A percentile compares a stretch with the other conserved stretches of the same genome.
These are phyloP conservation scores for Evernia prunastri DNA, from an alignment of 495 filamentous ascomycete genomes.

Conservation along the genomic window DNA sequence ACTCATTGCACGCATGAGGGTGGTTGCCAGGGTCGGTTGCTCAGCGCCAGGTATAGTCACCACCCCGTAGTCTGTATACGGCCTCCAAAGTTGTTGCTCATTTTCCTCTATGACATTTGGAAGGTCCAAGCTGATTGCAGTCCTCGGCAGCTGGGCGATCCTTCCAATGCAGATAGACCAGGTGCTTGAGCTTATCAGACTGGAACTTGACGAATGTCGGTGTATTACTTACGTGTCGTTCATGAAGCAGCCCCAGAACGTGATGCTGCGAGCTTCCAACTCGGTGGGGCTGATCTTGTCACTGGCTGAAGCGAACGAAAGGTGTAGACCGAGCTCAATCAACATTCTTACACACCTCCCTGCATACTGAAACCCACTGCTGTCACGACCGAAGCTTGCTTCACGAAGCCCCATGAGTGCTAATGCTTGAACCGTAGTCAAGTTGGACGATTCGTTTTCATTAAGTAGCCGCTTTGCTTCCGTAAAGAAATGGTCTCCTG, in stretches of 20 bases:
- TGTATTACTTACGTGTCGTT: conserved; percentile 33
- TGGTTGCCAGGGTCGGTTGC: conserved; percentile 22
- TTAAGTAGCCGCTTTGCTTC: conserved; percentile 56
- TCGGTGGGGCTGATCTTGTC: conserved; percentile 31
- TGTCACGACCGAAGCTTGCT: conserved; percentile 27
- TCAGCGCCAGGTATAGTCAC: background rate
- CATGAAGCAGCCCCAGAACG: conserved; percentile 42
- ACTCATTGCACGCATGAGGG: conserved; percentile 32
- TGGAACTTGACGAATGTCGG: background rate
- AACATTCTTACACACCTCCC: conserved; percentile 34
- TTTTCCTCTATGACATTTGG: conserved; percentile 25
- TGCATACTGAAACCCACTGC: conserved; percentile 36
- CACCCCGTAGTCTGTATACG: conserved; percentile 24
- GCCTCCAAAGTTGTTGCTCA: conserved; percentile 31
- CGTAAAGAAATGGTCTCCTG: conserved; percentile 67
- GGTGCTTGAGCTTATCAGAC: conserved; percentile 24
- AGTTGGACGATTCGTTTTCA: conserved; percentile 48
- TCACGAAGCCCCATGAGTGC: conserved; percentile 54
- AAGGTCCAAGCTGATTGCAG: conserved; percentile 38
- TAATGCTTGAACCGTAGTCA: conserved; percentile 75
- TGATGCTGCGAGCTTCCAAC: conserved; percentile 39
- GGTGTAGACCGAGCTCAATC: conserved; percentile 28
- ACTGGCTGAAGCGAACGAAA: conserved; percentile 12
- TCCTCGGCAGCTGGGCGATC: conserved; percentile 37
- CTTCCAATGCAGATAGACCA: conserved; percentile 40